Conservation (phyloP, 2,329 filamentous ascomycete species). For the Fusarium papillatum region DNA sequence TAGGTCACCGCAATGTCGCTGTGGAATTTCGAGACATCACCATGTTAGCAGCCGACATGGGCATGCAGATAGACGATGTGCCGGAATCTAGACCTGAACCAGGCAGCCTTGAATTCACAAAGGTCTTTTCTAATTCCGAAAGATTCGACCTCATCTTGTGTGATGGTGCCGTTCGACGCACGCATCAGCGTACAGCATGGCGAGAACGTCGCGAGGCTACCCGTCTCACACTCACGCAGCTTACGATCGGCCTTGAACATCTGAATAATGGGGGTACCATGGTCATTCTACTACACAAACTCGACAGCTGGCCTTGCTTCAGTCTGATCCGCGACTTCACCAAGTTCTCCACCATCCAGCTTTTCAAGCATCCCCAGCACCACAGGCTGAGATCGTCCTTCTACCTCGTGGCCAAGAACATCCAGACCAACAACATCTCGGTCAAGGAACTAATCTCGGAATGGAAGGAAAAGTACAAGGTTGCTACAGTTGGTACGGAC, state of each 20-base stretch:
- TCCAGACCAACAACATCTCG: conserved; percentile 49
- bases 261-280: conserved; percentile 62
- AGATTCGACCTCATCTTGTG: conserved; percentile 61
- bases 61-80: conserved; percentile 41
- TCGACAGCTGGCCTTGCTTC: conserved; percentile 56
- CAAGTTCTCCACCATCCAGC: conserved; percentile 50
- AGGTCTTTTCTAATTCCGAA: background rate
- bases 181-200: conserved; percentile 49
- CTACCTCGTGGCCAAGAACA: conserved; percentile 63
- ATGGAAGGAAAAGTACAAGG: conserved; percentile 57
- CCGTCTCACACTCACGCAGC: conserved; percentile 54
- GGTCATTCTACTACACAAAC: conserved; percentile 63
- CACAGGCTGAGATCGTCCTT: conserved; percentile 63
- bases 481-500: conserved; percentile 51
- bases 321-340: conserved; percentile 54
- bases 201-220: conserved; percentile 51
- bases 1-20: conserved; percentile 33
- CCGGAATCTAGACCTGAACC: conserved; percentile 42
- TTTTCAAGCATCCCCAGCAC: conserved; percentile 58
- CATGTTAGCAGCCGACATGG: conserved; percentile 63
- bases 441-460: conserved; percentile 51
- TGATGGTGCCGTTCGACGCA: conserved; percentile 61
- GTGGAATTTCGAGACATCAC: conserved; percentile 60
- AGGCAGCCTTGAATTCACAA: conserved; percentile 33
- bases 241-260: conserved; percentile 60